phyloP scores from a whole-genome alignment of 129 eudicot species.

The Calendula officinalis region DNA sequence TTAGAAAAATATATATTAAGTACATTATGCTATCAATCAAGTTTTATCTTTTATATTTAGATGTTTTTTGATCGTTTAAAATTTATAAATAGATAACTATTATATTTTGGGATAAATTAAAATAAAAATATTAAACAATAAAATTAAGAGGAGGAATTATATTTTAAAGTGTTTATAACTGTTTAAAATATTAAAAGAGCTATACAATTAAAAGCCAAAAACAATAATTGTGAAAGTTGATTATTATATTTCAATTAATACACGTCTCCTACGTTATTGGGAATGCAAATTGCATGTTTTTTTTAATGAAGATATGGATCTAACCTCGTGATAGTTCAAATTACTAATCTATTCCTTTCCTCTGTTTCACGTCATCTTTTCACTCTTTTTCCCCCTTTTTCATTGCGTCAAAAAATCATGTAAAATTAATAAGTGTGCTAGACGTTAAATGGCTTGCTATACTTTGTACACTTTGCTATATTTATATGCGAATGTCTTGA shows the following conservation, averaged over 20 bases:
- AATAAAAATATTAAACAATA: too few species aligned
- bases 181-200: background rate
- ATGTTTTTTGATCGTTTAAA: too few species aligned
- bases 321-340: background rate
- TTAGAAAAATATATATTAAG: too few species aligned
- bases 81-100: too few species aligned
- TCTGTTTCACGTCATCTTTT: slow-evolving; percentile 16
- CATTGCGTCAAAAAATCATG: background rate
- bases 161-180: background rate
- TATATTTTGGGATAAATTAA: too few species aligned
- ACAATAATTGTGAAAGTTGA: background rate
- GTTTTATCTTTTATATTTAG: too few species aligned
- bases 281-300: background rate
- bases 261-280: background rate
- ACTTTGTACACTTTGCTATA: too few species aligned
- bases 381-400: background rate
- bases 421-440: background rate
- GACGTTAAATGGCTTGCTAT: too few species aligned
- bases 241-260: background rate
- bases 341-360: background rate
- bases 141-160: too few species aligned
- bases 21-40: too few species aligned
- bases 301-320: background rate
- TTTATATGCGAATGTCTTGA: too few species aligned
- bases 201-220: background rate